Percentiles rank a stretch among this genome's conserved stretches.
Evolutionary conservation across 2,329 filamentous ascomycete genomes (phyloP).

Genomic region (Beauveria sp.): DNA sequence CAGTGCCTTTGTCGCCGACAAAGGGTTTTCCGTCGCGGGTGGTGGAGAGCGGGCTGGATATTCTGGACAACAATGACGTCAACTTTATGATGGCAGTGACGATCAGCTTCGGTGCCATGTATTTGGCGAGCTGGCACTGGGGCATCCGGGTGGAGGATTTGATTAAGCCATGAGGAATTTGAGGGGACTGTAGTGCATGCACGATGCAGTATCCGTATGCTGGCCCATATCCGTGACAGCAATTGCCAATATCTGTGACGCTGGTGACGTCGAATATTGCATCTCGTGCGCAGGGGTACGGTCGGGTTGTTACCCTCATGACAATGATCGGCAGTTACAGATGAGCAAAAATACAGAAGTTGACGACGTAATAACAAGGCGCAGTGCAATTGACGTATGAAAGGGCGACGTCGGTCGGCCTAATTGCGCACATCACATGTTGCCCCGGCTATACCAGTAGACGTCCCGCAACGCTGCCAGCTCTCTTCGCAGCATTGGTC

Average conservation of each 20-base stretch:
- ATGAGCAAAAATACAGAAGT: not conserved
- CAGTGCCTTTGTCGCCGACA: conserved; percentile 31
- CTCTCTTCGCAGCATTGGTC: not conserved
- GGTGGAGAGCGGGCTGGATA: conserved; percentile 59
- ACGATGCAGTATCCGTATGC: not conserved
- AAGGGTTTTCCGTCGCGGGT: conserved; percentile 50
- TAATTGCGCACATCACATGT: not conserved
- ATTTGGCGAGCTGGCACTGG: conserved; percentile 54
- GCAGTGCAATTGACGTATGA: not conserved
- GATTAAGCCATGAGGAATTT: not conserved
- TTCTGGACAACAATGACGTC: conserved; percentile 92
- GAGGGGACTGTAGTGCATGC: not conserved
- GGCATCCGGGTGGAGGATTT: conserved; percentile 42
- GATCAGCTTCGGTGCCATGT: conserved; percentile 76
- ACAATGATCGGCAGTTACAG: not conserved
- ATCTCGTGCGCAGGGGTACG: not conserved
- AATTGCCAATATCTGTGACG: not conserved
- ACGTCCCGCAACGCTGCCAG: not conserved
- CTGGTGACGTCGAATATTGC: not conserved
- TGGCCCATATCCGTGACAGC: not conserved
- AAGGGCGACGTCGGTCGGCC: not conserved
- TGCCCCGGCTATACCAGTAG: not conserved
- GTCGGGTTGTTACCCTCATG: not conserved
- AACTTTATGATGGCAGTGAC: conserved; percentile 83
- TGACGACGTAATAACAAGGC: not conserved